These are phyloP conservation scores for Vitis labrusca DNA, from an alignment of 164 flowering plant genomes.

Conservation along the genomic window DNA sequence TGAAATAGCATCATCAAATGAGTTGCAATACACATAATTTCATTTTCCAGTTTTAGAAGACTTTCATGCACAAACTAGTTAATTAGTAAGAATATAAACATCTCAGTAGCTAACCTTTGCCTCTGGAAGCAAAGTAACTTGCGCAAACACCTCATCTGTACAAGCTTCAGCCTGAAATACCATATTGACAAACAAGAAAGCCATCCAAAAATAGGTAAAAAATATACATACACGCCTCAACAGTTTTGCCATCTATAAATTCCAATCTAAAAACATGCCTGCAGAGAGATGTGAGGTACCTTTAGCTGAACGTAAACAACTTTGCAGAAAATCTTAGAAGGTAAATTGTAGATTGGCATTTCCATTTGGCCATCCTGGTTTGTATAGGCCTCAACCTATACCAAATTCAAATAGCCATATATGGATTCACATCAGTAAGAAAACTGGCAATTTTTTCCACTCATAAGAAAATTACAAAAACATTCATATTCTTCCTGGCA, in stretches of 20 bases:
- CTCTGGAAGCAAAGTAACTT: constrained; percentile 57
- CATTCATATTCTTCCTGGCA: neutral
- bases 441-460: too few relatives aligned
- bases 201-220: neutral
- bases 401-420: neutral
- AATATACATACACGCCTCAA: too few relatives aligned
- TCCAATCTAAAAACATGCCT: neutral
- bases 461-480: too few relatives aligned
- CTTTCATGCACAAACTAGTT: neutral
- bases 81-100: neutral
- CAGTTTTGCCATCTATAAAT: neutral
- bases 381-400: constrained; percentile 44
- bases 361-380: constrained; percentile 22
- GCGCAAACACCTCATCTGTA: constrained; percentile 74
- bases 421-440: neutral
- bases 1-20: too few relatives aligned
- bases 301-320: constrained; percentile 48
- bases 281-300: constrained; percentile 23
- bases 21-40: too few relatives aligned
- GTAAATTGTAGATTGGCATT: constrained; percentile 49
- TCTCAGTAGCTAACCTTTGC: constrained; percentile 25
- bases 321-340: constrained; percentile 53
- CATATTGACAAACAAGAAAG: neutral
- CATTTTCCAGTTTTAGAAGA: too few relatives aligned
- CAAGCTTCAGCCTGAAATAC: constrained; percentile 52